These are phyloP conservation scores for Gossypium raimondii DNA, from an alignment of 345 rosid genomes.

Conservation along the genomic window DNA sequence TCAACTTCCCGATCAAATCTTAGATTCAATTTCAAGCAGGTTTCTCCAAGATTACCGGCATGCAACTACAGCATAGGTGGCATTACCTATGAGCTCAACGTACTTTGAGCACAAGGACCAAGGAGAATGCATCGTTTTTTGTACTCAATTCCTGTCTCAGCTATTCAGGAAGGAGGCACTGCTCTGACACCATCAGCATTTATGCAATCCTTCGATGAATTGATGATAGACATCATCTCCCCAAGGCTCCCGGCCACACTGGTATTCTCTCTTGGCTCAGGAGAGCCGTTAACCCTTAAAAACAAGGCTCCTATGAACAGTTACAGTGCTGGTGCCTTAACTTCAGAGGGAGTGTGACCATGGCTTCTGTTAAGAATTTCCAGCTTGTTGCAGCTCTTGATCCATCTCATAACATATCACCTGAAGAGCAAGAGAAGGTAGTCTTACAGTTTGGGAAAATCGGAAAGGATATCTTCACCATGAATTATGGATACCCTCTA, in stretches of 20 bases:
- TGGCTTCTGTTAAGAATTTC: slow-evolving; percentile 92
- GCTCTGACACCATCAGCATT: slow-evolving; percentile 52
- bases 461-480: slow-evolving; percentile 87
- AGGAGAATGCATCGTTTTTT: slow-evolving; percentile 85
- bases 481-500: slow-evolving; percentile 87
- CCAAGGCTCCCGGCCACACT: slow-evolving; percentile 36
- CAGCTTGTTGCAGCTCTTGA: slow-evolving; percentile 86
- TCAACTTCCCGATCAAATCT: slow-evolving; percentile 31
- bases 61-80: slow-evolving; percentile 54
- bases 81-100: slow-evolving; percentile 82
- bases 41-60: slow-evolving; percentile 50
- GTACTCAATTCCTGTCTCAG: slow-evolving; percentile 74
- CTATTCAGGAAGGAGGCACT: slow-evolving; percentile 61
- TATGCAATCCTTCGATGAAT: slow-evolving; percentile 32
- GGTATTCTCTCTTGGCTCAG: slow-evolving; percentile 26
- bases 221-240: slow-evolving; percentile 26
- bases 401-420: slow-evolving; percentile 42
- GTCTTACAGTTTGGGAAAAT: slow-evolving; percentile 89
- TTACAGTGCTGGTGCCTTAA: slow-evolving; percentile 96
- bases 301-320: slow-evolving; percentile 95
- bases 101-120: slow-evolving; percentile 84
- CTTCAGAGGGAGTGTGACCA: slow-evolving; percentile 86
- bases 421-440: slow-evolving; percentile 78
- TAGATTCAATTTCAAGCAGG: slow-evolving; percentile 66
- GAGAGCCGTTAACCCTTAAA: slow-evolving; percentile 60